Percentiles rank a stretch among this genome's conserved stretches.
phyloP scores from a whole-genome alignment of 2,329 filamentous ascomycete genomes.

The Pseudohalonectria lignicola region DNA sequence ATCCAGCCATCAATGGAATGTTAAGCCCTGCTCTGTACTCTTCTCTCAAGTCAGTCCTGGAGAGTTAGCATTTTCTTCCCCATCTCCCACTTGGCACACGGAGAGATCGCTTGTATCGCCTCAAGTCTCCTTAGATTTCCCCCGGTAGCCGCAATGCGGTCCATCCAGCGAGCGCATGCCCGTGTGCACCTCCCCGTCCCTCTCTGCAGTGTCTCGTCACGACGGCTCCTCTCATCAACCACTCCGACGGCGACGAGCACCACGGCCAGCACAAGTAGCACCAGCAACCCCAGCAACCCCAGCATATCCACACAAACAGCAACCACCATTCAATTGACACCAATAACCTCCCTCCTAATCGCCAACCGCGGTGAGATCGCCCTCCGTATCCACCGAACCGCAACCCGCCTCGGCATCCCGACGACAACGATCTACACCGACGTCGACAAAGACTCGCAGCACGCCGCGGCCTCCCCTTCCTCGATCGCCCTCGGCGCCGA shows the following conservation, averaged over 20 bases:
- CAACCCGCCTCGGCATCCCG: conserved; percentile 75
- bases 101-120: no score
- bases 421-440: conserved; percentile 95
- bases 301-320: conserved; percentile 20
- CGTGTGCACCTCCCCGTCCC: conserved; percentile 13
- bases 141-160: conserved; percentile 42
- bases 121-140: no score
- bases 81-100: no score
- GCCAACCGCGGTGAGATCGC: conserved; percentile 97
- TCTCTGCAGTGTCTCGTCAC: conserved; percentile 1
- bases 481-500: conserved; percentile 68
- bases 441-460: conserved; percentile 76
- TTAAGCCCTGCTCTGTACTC: neutral
- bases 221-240: conserved; percentile 4
- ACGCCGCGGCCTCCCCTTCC: conserved; percentile 75
- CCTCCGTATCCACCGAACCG: conserved; percentile 81
- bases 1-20: no score
- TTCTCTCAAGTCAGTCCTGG: neutral
- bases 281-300: conserved; percentile 10
- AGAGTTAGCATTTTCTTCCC: no score
- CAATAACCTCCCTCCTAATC: conserved; percentile 75
- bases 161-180: conserved; percentile 39
- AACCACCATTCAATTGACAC: conserved; percentile 24
- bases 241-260: neutral
- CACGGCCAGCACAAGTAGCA: neutral